A percentile compares a stretch with the other conserved stretches of the same genome.
phyloP scores from a whole-genome alignment of 495 filamentous ascomycete genomes.

The Trichoderma asperelloides region DNA sequence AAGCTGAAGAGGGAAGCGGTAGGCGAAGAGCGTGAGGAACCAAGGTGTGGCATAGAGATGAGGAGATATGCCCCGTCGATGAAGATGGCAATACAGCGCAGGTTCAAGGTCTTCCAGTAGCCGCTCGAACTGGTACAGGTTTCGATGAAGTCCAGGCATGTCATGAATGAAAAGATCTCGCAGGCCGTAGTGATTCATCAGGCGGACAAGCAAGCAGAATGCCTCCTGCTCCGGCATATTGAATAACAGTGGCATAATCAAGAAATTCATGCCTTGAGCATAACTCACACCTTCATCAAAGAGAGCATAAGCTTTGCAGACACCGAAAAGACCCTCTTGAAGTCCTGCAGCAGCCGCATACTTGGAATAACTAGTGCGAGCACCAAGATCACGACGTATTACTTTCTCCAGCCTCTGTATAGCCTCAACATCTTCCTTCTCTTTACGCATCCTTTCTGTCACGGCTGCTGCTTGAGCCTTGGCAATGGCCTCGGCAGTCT shows the following conservation, averaged over 20 bases:
- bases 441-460: constrained; percentile 62
- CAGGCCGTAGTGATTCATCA: constrained; percentile 95
- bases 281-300: constrained; percentile 94
- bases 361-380: constrained; percentile 92
- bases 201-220: constrained; percentile 80
- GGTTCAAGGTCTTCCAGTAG: constrained; percentile 91
- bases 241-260: constrained; percentile 94
- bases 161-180: constrained; percentile 91
- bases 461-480: constrained; percentile 58
- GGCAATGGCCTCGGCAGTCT: constrained; percentile 46
- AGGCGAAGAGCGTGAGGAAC: constrained; percentile 98
- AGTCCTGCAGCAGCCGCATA: constrained; percentile 79
- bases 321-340: constrained; percentile 87
- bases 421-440: constrained; percentile 62
- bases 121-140: constrained; percentile 90
- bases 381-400: constrained; percentile 83
- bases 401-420: constrained; percentile 80
- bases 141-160: constrained; percentile 91
- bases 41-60: constrained; percentile 96
- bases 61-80: constrained; percentile 75
- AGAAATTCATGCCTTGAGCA: constrained; percentile 98
- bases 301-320: constrained; percentile 96
- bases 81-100: constrained; percentile 88
- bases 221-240: constrained; percentile 98
- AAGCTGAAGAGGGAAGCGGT: constrained; percentile 92